Evolutionary conservation across 75 land plant genomes (phyloP).

Genomic region (Chamaecyparis obtusa): DNA sequence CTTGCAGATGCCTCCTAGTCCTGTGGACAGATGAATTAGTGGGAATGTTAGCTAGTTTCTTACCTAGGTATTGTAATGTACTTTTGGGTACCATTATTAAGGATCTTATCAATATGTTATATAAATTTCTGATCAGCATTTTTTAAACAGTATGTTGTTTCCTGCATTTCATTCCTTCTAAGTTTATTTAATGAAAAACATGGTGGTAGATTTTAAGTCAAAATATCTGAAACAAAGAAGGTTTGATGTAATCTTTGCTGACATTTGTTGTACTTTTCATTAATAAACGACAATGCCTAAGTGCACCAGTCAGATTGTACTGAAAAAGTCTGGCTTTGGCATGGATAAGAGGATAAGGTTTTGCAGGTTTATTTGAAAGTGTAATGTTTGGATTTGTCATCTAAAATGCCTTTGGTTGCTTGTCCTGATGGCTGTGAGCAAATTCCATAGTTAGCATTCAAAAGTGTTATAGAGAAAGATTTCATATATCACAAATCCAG

Average conservation of each 20-base stretch:
- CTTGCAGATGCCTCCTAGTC: constrained; percentile 3
- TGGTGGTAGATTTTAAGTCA: background rate
- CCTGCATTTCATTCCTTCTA: background rate
- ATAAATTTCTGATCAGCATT: background rate
- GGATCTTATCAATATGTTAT: background rate
- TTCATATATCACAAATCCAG: no score
- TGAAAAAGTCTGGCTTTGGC: background rate
- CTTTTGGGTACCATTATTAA: background rate
- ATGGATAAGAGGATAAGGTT: background rate
- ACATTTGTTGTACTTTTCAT: background rate
- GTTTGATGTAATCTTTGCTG: background rate
- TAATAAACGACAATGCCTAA: background rate
- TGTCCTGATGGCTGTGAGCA: background rate
- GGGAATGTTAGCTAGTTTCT: background rate
- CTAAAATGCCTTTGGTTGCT: background rate
- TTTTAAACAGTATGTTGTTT: background rate
- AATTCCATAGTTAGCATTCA: background rate
- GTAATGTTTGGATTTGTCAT: background rate
- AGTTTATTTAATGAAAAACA: background rate
- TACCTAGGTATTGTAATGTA: background rate
- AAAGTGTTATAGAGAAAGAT: background rate
- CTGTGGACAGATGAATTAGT: background rate
- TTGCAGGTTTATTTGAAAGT: background rate
- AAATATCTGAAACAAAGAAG: background rate
- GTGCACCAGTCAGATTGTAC: background rate